Conservation (phyloP, 202 grass and related monocot genomes). For the Bolboschoenoplectus hybrid region DNA sequence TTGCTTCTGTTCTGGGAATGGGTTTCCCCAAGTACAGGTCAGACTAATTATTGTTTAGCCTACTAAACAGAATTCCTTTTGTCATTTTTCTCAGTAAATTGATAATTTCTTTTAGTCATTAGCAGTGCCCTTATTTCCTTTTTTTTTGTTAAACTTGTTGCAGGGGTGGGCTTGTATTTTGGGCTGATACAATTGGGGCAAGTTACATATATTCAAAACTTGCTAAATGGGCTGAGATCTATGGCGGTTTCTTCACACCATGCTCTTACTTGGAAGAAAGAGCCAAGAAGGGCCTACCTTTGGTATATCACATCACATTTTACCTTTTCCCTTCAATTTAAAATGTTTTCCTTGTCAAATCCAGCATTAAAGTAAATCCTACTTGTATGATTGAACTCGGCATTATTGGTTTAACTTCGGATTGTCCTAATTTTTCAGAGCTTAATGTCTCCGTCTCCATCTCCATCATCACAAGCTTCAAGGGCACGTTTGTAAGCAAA, state of each 20-base stretch:
- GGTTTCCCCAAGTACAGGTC: slow-evolving; percentile 98
- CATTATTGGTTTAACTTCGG: neutral
- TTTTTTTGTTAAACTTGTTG: slow-evolving; percentile 41
- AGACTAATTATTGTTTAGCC: neutral
- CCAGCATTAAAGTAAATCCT: neutral
- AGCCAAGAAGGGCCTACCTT: slow-evolving; percentile 59
- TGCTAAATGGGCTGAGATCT: slow-evolving; percentile 66
- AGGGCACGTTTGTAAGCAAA: slow-evolving; percentile 33
- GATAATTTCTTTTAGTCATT: neutral
- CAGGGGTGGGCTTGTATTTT: slow-evolving; percentile 95
- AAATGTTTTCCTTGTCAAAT: neutral
- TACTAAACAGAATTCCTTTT: neutral
- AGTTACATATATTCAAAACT: slow-evolving; percentile 78
- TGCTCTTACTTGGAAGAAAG: slow-evolving; percentile 85
- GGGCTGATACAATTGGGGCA: slow-evolving; percentile 86
- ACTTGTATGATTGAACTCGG: neutral
- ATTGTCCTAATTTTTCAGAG: slow-evolving; percentile 35
- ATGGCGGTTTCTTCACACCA: slow-evolving; percentile 80
- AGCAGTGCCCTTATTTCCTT: neutral
- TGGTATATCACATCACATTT: slow-evolving; percentile 51
- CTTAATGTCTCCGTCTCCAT: slow-evolving; percentile 19
- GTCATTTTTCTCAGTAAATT: too few species aligned
- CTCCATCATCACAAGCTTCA: slow-evolving; percentile 35
- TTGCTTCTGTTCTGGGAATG: slow-evolving; percentile 97
- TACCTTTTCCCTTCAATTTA: neutral